Base-by-base conservation (phyloP, 2,329 filamentous ascomycete species). In the Huntiella abstrusa region DNA sequence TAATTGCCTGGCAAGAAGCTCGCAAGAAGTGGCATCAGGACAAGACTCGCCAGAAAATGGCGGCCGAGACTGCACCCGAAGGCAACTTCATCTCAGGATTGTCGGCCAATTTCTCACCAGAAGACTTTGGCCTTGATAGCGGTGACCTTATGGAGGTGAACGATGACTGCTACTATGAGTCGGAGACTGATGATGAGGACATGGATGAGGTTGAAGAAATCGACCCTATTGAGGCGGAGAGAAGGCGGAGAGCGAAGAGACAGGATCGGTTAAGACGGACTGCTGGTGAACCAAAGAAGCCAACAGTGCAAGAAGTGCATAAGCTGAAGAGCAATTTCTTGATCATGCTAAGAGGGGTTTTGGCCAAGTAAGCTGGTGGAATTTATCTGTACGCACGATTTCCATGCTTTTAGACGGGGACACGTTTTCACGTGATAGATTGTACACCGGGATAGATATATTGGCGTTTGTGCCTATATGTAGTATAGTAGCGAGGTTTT, bases 1-100 rank as follows among this genome's bases (percentile, higher is more conserved):
- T 98, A 43, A 91, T 98, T 54, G 70, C 79, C 41, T 98, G 91
- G 91, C 91, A 98, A 61, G 84, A 87, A 58, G 83, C 84, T 37
- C 71, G 91, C 47, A 96, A 98, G 70, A 88, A 88, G 64, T 98
- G 91, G 91, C 91, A 98, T 59, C 78, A 88, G 51, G 85, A 93
- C 63, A 98, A 98, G 70, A 98, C 91, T 6, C 70, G 87, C 46
- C 91, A 96, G 65, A 98, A 98, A 70, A 96, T 98, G 91, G 91
- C 91, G 0, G 86, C 85, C 2, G 86, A 88, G 56, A 47, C 47
- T 33, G 42, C 45, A 8, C 49, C 49, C 6, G 19, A 39, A 28
- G 77, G 77, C 3, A 65, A 67, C 34, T 61, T 63, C 13, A 28
- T 28, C 22, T 67, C 68, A 19, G 61, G 70, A 48, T 61, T 64